Percentiles rank a stretch among this genome's conserved stretches.
phyloP scores from a whole-genome alignment of 75 land plant genomes.

The Pinus albicaulis region DNA sequence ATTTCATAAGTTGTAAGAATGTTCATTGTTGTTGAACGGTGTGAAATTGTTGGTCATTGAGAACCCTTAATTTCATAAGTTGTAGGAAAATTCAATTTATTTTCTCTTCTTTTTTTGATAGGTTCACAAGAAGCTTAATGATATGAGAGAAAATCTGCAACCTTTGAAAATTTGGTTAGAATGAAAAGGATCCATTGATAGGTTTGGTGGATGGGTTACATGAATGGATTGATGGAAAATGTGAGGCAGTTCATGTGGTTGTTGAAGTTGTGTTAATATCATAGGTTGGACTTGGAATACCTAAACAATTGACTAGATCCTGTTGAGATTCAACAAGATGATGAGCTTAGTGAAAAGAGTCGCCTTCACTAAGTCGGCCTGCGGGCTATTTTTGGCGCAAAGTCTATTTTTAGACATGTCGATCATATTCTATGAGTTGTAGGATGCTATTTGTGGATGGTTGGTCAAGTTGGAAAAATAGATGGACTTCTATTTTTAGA shows the following conservation, averaged over 20 bases:
- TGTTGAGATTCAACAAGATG: too few species aligned
- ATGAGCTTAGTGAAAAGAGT: too few species aligned
- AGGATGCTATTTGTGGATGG: too few species aligned
- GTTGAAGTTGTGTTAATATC: conserved; percentile 93
- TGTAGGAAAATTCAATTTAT: not conserved
- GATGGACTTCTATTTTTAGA: too few species aligned
- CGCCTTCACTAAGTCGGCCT: too few species aligned
- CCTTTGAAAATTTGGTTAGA: conserved; percentile 91
- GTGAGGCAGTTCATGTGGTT: conserved; percentile 85
- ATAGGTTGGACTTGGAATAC: conserved; percentile 85
- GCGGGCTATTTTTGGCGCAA: too few species aligned
- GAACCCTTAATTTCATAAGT: too few species aligned
- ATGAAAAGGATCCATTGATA: conserved; percentile 79
- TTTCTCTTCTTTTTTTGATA: conserved; percentile 3
- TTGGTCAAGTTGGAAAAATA: too few species aligned
- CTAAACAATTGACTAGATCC: conserved; percentile 90
- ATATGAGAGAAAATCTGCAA: conserved; percentile 74
- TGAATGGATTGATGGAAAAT: conserved; percentile 86
- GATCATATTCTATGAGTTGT: too few species aligned
- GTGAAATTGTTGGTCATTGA: too few species aligned
- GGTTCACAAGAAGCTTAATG: conserved; percentile 71
- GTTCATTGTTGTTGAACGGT: not conserved
- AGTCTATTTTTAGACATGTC: too few species aligned
- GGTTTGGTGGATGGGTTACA: conserved; percentile 86
- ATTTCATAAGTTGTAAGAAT: not conserved